Base-by-base conservation (phyloP, 1,139 yeast species). In the Kurtzmaniella quercitrusa region DNA sequence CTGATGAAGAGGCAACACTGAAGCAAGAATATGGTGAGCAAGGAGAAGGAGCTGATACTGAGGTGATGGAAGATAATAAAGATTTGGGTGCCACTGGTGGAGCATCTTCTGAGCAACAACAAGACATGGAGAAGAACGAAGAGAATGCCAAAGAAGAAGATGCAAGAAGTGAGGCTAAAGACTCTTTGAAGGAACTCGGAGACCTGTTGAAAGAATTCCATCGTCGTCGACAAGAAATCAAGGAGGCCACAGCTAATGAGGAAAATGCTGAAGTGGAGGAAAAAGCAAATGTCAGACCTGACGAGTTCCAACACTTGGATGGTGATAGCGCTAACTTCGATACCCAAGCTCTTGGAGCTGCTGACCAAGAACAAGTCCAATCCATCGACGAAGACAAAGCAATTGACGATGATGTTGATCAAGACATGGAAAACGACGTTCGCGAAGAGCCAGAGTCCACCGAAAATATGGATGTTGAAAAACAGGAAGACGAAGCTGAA, bases 321-420 rank as follows among this genome's bases (percentile, higher is more conserved):
- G 96, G 95, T 38, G 90, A 85, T 40, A 82, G 82, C 51, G 77
- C 89, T 7, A 81, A 84, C 38, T 62, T 60, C 42, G 93, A 87
- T 45, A 86, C 96, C 0, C 98, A 94, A 63, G 98, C 98, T 0
- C 67, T 93, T 46, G 98, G 98, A 19, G 82, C 94, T 39, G 96
- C 96, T 6, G 79, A 82, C 46, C 79, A 82, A 54, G 96, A 90
- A 41, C 90, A 88, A 57, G 70, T 79, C 34, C 94, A 88, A 58
- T 64, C 81, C 0, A 77, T 90, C 46, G 85, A 91, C 58, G 96
- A 91, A 41, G 84, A 82, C 14, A 84, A 79, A 79, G 96, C 95
- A 0, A 87, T 91, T 53, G 96, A 90, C 46, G 91, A 85, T 50
- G 86, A 79, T 18, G 45, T 48, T 8, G 49, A 44, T 4, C 4